Evolutionary conservation across 352 stramenopile genomes (phyloP), one percentile per base, ranked within the genome.

Genomic region (Elongisporangium anandrum): DNA sequence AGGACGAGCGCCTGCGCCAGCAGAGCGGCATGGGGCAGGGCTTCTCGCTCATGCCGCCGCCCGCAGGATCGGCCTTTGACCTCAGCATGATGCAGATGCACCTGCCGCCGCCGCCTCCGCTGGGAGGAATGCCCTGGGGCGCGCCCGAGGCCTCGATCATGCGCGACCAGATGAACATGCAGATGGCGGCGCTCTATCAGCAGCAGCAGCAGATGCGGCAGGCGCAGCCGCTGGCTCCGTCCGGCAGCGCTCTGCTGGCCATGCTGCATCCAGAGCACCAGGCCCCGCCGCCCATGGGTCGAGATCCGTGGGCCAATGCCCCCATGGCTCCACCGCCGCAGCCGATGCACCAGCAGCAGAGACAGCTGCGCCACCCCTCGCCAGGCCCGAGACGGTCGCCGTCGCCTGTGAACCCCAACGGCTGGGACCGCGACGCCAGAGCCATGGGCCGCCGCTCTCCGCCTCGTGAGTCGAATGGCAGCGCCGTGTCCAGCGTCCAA

Each of bases 111-210:
- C 34, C 48, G 4, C 51, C 59, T 49, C 64, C 64, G 47, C 61
- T 54, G 59, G 59, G 59, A 21, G 54, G 49, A 61, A 21, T 48
- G 38, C 39, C 21, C 54, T 62, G 56, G 59, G 63, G 54, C 52
- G 56, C 45, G 54, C 65, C 52, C 53, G 60, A 47, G 47, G n/a
- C 21, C 0, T n/a, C 50, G 15, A 52, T 54, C 22, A 56, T 91
- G 12, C 73, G 79, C 19, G 81, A 91, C 24, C 70, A 91, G 54
- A 89, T 89, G 81, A 91, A 91, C 67, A 77, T 81, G 57, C 79
- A 89, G 56, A 91, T 91, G 79, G 81, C 81, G 12, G 76, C 81
- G 50, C 57, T 90, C 50, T 90, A 90, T 60, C 81, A 84, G 20
- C 66, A 77, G 10, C 45, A 72, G n/a, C 55, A 41, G 4, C 72